A percentile compares a stretch with the other conserved stretches of the same genome.
phyloP scores from a whole-genome alignment of 805 yeast genomes.

The Nakazawaea peltata region DNA sequence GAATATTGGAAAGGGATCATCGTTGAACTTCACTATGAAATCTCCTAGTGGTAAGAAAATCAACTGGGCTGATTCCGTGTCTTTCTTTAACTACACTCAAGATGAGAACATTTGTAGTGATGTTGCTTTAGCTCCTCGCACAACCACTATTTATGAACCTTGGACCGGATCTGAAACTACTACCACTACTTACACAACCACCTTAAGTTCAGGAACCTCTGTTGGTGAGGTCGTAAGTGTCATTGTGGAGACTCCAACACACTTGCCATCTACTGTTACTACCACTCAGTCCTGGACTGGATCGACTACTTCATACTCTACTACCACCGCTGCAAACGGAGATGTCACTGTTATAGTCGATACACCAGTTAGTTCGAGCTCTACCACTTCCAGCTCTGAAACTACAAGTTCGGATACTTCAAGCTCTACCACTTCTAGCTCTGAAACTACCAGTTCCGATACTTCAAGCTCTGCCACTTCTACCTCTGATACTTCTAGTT shows the following conservation, averaged over 20 bases:
- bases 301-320: neutral
- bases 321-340: neutral
- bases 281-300: neutral
- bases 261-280: neutral
- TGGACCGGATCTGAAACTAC: neutral
- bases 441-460: neutral
- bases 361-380: neutral
- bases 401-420: neutral
- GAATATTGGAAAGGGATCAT: neutral
- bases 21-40: neutral
- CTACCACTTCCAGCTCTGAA: neutral
- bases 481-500: neutral
- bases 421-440: neutral
- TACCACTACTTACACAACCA: slow-evolving; percentile 12
- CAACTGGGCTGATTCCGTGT: too few species aligned
- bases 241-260: neutral
- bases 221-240: neutral
- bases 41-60: neutral
- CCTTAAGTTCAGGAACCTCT: neutral
- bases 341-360: neutral
- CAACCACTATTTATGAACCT: neutral
- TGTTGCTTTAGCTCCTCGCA: neutral
- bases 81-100: too few species aligned
- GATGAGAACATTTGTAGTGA: too few species aligned
- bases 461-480: neutral